Evolutionary conservation across 805 yeast species (phyloP).

Genomic region (Cyberlindnera americana): DNA sequence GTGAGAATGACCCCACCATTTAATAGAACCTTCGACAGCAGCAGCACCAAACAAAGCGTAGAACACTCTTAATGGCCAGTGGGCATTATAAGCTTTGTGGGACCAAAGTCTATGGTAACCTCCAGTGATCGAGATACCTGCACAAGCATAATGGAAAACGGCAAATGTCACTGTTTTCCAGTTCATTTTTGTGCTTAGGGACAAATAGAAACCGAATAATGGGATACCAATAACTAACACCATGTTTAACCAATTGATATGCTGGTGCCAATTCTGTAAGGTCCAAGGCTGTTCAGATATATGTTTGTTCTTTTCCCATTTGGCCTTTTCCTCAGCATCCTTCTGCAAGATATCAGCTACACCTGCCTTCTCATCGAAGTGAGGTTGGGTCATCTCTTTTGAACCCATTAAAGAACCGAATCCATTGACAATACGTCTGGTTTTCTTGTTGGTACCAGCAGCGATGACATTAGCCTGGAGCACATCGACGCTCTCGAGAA

Average conservation of each 20-base stretch:
- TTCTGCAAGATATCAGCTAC: slow-evolving; percentile 43
- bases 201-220: slow-evolving; percentile 43
- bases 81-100: slow-evolving; percentile 68
- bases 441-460: slow-evolving; percentile 72
- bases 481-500: slow-evolving; percentile 47
- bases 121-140: slow-evolving; percentile 77
- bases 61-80: slow-evolving; percentile 55
- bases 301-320: slow-evolving; percentile 43
- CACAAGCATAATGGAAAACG: slow-evolving; percentile 47
- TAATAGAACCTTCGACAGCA: slow-evolving; percentile 78
- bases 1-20: slow-evolving; percentile 88
- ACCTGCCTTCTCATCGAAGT: slow-evolving; percentile 56
- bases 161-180: slow-evolving; percentile 29
- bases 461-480: slow-evolving; percentile 74
- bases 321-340: slow-evolving; percentile 39
- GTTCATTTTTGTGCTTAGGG: slow-evolving; percentile 45
- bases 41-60: slow-evolving; percentile 81
- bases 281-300: slow-evolving; percentile 83
- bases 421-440: slow-evolving; percentile 72
- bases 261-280: slow-evolving; percentile 62
- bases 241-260: slow-evolving; percentile 76
- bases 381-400: slow-evolving; percentile 61
- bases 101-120: slow-evolving; percentile 83
- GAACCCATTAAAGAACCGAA: slow-evolving; percentile 83
- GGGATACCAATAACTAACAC: slow-evolving; percentile 64